These are phyloP conservation scores for Cymbidium sinense DNA, from an alignment of 106 monocot species.

Conservation along the genomic window DNA sequence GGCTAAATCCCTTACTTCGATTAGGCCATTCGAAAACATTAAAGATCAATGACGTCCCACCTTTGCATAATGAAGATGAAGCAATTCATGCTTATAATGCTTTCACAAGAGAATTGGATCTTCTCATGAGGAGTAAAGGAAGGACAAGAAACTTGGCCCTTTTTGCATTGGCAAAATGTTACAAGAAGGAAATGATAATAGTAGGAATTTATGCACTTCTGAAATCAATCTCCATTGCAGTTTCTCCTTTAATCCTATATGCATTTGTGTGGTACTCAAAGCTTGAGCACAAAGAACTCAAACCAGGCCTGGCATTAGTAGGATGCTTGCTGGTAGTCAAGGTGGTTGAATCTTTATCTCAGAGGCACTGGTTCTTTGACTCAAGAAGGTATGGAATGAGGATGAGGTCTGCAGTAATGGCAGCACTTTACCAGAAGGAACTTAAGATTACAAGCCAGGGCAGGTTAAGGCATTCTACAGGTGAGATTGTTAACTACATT, in stretches of 20 bases:
- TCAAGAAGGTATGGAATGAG: constrained; percentile 59
- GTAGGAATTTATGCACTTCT: constrained; percentile 52
- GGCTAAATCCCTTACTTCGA: constrained; percentile 54
- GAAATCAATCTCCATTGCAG: constrained; percentile 25
- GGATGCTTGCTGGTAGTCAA: constrained; percentile 31
- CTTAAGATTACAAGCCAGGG: constrained; percentile 37
- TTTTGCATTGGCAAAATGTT: constrained; percentile 40
- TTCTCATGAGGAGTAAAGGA: constrained; percentile 13
- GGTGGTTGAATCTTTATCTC: constrained; percentile 57
- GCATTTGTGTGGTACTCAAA: constrained; percentile 43
- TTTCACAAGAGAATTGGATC: constrained; percentile 38
- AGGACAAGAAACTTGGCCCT: constrained; percentile 25
- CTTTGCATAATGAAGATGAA: constrained; percentile 39
- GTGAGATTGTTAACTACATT: constrained; percentile 72
- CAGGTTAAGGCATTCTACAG: constrained; percentile 42
- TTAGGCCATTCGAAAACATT: constrained; percentile 43
- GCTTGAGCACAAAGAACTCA: constrained; percentile 11
- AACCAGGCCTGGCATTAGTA: constrained; percentile 24
- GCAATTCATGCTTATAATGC: constrained; percentile 31
- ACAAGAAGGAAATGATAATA: constrained; percentile 39
- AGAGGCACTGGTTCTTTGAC: constrained; percentile 71
- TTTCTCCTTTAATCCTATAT: constrained; percentile 39
- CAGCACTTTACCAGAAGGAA: constrained; percentile 57
- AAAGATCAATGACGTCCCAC: constrained; percentile 42
- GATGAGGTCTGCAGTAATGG: constrained; percentile 62